Evolutionary conservation across 768 basidiomycete species (phyloP), one percentile per base, ranked within the genome.

Genomic region (Kwoniella pini): DNA sequence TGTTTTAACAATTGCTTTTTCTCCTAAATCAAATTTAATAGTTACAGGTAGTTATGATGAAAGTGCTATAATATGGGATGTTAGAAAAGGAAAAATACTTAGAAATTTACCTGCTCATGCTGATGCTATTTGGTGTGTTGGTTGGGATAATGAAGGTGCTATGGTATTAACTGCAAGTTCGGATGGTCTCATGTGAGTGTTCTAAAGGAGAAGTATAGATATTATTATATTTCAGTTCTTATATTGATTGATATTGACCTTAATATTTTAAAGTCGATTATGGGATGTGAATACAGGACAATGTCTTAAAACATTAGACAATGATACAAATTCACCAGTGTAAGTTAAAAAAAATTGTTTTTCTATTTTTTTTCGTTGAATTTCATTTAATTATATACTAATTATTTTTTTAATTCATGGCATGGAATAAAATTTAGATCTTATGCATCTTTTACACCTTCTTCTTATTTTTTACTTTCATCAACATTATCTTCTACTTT

Each of bases 261-360:
- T n/a, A n/a, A n/a, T n/a, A n/a, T n/a, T n/a, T 50, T 26, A 5
- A 72, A 99, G 95, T 74, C 94, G 96, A 58, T 86, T 98, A 60
- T 99, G 96, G 96, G 95, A 99, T 73, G 87, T 91, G 0, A 87
- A 93, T 56, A 95, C 94, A 2, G 96, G 95, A 1, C 96, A 99
- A 79, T 99, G 96, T 79, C 82, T 99, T 50, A 98, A 96, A 79
- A 98, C 96, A 1, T 79, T 99, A 45, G 94, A 93, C 10, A 93
- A 97, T 68, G 96, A 97, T 70, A 91, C 92, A 64, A 96, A 78
- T 59, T 68, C 92, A 79, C 94, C 95, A 2, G 88, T 93, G 77
- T 94, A 86, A 89, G 91, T 60, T n/a, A n/a, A n/a, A n/a, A n/a
- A n/a, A n/a, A n/a, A n/a, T n/a, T n/a, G n/a, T n/a, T n/a, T n/a